Evolutionary conservation across 1,284 basidiomycete species (phyloP).

Genomic region (Ceratobasidium sp.): DNA sequence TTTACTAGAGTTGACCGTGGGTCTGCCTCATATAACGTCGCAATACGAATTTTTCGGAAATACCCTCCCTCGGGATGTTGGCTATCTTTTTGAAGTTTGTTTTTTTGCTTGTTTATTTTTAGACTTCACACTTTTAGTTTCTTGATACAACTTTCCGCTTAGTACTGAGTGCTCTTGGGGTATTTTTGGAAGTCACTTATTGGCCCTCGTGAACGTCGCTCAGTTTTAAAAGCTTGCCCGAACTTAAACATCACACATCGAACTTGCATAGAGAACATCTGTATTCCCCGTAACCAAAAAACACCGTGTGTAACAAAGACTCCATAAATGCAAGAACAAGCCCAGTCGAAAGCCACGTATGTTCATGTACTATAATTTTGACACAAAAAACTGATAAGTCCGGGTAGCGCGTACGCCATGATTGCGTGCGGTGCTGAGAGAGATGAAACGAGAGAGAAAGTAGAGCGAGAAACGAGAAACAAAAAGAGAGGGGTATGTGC

Average conservation of each 20-base stretch:
- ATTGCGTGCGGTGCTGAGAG: neutral
- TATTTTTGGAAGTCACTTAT: too few species aligned
- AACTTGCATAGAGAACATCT: too few species aligned
- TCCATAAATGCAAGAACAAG: conserved; percentile 5
- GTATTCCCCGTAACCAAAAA: too few species aligned
- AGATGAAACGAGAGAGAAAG: neutral
- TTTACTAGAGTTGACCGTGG: conserved; percentile 47
- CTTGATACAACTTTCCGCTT: too few species aligned
- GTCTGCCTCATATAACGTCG: conserved; percentile 43
- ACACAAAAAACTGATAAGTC: too few species aligned
- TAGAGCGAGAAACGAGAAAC: conserved; percentile 3
- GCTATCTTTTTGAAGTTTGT: conserved; percentile 10
- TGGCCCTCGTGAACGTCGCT: too few species aligned
- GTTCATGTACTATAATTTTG: conserved; percentile 30
- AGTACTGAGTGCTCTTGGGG: too few species aligned
- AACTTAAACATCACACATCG: too few species aligned
- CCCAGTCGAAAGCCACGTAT: neutral
- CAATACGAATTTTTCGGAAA: conserved; percentile 44
- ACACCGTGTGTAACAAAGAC: conserved; percentile 3
- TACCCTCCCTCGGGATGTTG: conserved; percentile 41
- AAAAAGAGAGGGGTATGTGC: conserved; percentile 17
- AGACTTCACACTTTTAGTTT: too few species aligned
- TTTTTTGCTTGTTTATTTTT: neutral
- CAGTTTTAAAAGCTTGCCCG: too few species aligned
- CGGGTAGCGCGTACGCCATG: too few species aligned